Conservation (phyloP, 176 grass and related monocot genomes). For the Rhynchospora breviuscula region DNA sequence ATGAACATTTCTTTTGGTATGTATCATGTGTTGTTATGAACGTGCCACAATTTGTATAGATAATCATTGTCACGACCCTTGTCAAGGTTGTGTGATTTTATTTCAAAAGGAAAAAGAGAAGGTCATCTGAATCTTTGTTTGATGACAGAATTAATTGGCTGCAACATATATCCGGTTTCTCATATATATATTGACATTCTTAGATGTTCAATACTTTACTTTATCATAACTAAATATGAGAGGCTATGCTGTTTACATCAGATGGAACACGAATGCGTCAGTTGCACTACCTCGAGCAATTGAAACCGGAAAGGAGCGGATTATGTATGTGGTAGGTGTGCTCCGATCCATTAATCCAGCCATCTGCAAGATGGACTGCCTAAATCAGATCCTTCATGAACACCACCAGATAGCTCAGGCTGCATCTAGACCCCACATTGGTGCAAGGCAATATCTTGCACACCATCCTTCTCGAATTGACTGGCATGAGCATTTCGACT, state of each 20-base stretch:
- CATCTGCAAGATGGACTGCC: constrained; percentile 40
- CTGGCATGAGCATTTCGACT: constrained; percentile 62
- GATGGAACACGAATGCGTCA: constrained; percentile 77
- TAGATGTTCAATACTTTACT: neutral
- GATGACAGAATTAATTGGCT: too few species aligned
- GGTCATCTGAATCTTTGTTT: too few species aligned
- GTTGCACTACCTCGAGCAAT: constrained; percentile 40
- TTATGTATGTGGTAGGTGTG: constrained; percentile 58
- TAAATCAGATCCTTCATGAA: constrained; percentile 41
- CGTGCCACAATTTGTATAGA: too few species aligned
- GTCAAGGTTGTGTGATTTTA: too few species aligned
- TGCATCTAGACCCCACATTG: constrained; percentile 36
- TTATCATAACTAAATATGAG: neutral
- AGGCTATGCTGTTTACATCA: constrained; percentile 20
- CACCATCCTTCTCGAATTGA: constrained; percentile 45
- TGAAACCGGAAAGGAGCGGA: constrained; percentile 11
- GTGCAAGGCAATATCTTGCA: constrained; percentile 65
- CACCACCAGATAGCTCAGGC: constrained; percentile 45
- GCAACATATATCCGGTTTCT: too few species aligned
- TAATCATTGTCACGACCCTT: too few species aligned
- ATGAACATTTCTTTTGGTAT: too few species aligned
- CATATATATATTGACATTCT: neutral
- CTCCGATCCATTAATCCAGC: constrained; percentile 60
- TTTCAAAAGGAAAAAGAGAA: too few species aligned
- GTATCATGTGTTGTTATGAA: too few species aligned